phyloP scores from a whole-genome alignment of 179 eudicot genomes.

The Beta macrorhiza region DNA sequence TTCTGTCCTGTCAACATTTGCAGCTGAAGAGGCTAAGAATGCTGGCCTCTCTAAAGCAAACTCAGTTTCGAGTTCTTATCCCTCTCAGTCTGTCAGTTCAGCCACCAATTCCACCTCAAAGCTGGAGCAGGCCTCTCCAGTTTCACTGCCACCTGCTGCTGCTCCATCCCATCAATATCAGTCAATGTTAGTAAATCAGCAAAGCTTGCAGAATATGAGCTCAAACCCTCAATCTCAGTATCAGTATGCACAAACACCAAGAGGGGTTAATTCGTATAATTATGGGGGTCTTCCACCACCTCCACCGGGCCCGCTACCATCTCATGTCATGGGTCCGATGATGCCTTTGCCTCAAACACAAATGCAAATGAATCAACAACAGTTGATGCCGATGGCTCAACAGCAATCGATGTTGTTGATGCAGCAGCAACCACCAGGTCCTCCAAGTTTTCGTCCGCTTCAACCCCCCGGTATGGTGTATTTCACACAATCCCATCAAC shows the following conservation, averaged over 20 bases:
- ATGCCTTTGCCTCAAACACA: slow-evolving; percentile 53
- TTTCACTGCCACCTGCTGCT: slow-evolving; percentile 31
- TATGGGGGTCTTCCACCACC: slow-evolving; percentile 52
- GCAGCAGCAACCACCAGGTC: slow-evolving; percentile 48
- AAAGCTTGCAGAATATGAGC: slow-evolving; percentile 39
- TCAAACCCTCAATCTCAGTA: slow-evolving; percentile 46
- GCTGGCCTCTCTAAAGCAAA: slow-evolving; percentile 52
- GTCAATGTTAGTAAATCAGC: slow-evolving; percentile 45
- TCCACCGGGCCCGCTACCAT: slow-evolving; percentile 46
- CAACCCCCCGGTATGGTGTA: slow-evolving; percentile 74
- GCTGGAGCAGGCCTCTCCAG: slow-evolving; percentile 34
- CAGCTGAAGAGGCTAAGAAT: slow-evolving; percentile 82
- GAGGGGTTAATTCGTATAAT: slow-evolving; percentile 46
- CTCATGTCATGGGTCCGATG: slow-evolving; percentile 51
- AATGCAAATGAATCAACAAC: slow-evolving; percentile 42
- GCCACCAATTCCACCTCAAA: slow-evolving; percentile 31
- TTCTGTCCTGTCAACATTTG: slow-evolving; percentile 88
- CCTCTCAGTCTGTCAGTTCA: slow-evolving; percentile 29
- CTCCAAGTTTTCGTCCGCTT: slow-evolving; percentile 59
- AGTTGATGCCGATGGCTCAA: slow-evolving; percentile 39
- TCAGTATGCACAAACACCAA: slow-evolving; percentile 57
- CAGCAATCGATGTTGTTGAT: slow-evolving; percentile 38
- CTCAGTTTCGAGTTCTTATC: slow-evolving; percentile 38
- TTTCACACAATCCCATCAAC: slow-evolving; percentile 56
- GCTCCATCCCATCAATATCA: slow-evolving; percentile 40